phyloP scores from a whole-genome alignment of 306 rosid species.

The Sphenostylis stenocarpa region DNA sequence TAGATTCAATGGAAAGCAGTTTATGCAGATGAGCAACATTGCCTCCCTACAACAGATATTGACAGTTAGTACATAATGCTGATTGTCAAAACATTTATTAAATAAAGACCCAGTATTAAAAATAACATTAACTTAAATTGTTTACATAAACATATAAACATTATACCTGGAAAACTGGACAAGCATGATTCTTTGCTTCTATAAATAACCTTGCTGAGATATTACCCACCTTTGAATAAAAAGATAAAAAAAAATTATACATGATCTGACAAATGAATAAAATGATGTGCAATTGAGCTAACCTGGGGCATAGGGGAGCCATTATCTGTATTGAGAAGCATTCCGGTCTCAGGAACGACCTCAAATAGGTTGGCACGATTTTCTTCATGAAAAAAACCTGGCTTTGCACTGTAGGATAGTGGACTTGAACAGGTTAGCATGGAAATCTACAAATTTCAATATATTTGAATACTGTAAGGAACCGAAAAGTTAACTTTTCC shows the following conservation, averaged over 20 bases:
- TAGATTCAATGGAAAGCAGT: constrained; percentile 85
- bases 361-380: constrained; percentile 87
- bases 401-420: constrained; percentile 78
- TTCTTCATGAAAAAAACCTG: constrained; percentile 89
- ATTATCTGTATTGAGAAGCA: constrained; percentile 91
- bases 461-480: constrained; percentile 4
- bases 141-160: constrained; percentile 2
- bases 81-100: constrained; percentile 18
- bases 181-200: constrained; percentile 42
- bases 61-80: constrained; percentile 19
- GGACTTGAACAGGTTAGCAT: constrained; percentile 36
- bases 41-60: constrained; percentile 74
- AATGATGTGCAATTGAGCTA: constrained; percentile 28
- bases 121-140: constrained; percentile 7
- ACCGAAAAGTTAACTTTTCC: neutral
- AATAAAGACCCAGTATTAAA: constrained; percentile 5
- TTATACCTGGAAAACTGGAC: constrained; percentile 83
- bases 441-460: constrained; percentile 2
- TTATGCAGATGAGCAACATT: constrained; percentile 89
- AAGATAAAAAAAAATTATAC: neutral
- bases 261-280: constrained; percentile 5
- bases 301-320: constrained; percentile 97
- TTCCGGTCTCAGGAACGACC: constrained; percentile 90
- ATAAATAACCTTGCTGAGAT: constrained; percentile 45
- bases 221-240: constrained; percentile 69